phyloP scores from a whole-genome alignment of 2,329 filamentous ascomycete genomes.

The Trichophyton simii region DNA sequence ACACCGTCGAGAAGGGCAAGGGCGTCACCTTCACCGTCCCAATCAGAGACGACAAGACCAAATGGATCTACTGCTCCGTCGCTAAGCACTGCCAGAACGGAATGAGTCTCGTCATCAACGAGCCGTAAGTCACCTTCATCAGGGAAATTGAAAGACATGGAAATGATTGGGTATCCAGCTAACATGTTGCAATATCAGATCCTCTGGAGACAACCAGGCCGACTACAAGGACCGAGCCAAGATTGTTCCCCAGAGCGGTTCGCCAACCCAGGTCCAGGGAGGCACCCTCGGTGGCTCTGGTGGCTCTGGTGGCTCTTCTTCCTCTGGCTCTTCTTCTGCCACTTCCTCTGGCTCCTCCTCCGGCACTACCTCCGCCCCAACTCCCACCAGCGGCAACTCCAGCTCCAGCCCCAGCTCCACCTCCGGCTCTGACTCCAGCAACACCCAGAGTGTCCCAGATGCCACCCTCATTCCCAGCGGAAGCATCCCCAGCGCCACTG shows the following conservation, averaged over 20 bases:
- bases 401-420: not conserved
- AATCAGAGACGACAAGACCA: slow-evolving; percentile 33
- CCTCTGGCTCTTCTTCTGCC: not conserved
- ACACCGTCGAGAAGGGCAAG: slow-evolving; percentile 5
- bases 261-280: slow-evolving; percentile 8
- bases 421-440: not conserved
- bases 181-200: not conserved
- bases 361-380: not conserved
- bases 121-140: slow-evolving; percentile 22
- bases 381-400: not conserved
- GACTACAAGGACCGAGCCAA: slow-evolving; percentile 8
- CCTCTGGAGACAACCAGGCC: slow-evolving; percentile 4
- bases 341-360: not conserved
- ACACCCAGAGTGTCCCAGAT: not conserved
- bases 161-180: not conserved
- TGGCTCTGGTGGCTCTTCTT: slow-evolving; percentile 1
- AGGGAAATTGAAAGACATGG: not conserved
- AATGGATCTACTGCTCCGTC: slow-evolving; percentile 42
- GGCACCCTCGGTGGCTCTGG: slow-evolving; percentile 5
- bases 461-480: not conserved
- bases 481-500: not conserved
- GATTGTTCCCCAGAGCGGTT: not conserved
- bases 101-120: slow-evolving; percentile 42
- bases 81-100: slow-evolving; percentile 39
- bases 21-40: slow-evolving; percentile 33